A percentile compares a stretch with the other conserved stretches of the same genome.
These are phyloP conservation scores for Teratosphaeria pseudoeucalypti DNA, from an alignment of 2,329 filamentous ascomycete species.

Conservation along the genomic window DNA sequence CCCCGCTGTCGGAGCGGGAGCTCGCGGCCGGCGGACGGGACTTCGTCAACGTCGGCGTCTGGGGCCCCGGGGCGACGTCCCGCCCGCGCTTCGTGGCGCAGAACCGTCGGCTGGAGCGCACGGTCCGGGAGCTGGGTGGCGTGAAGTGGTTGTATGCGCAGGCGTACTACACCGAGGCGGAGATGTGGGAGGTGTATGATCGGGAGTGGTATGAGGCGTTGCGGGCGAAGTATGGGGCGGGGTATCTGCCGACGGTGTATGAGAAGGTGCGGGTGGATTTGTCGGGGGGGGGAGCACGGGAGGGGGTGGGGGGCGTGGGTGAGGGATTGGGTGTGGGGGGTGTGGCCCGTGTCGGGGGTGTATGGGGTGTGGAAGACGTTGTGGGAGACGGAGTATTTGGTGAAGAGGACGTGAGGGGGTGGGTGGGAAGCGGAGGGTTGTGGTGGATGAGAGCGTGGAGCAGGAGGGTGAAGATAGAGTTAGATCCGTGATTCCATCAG, in stretches of 20 bases:
- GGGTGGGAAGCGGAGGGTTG: neutral
- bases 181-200: conserved; percentile 59
- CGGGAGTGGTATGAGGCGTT: conserved; percentile 51
- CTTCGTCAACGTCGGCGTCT: conserved; percentile 55
- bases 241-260: conserved; percentile 54
- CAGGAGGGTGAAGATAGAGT: neutral
- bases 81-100: conserved; percentile 51
- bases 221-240: conserved; percentile 52
- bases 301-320: conserved; percentile 23
- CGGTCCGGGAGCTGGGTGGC: conserved; percentile 58
- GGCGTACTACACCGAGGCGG: conserved; percentile 65
- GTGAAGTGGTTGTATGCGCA: conserved; percentile 85
- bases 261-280: conserved; percentile 57
- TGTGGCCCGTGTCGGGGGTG: conserved; percentile 29
- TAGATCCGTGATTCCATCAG: neutral
- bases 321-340: conserved; percentile 21
- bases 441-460: neutral
- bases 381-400: conserved; percentile 9
- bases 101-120: conserved; percentile 62
- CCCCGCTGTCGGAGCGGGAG: neutral
- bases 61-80: conserved; percentile 60
- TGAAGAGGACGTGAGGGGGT: conserved; percentile 3
- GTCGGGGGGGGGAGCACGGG: conserved; percentile 2
- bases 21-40: conserved; percentile 8
- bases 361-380: conserved; percentile 30